Evolutionary conservation across 2,329 filamentous ascomycete genomes (phyloP).

Genomic region (Pseudophaeomoniella oleicola): DNA sequence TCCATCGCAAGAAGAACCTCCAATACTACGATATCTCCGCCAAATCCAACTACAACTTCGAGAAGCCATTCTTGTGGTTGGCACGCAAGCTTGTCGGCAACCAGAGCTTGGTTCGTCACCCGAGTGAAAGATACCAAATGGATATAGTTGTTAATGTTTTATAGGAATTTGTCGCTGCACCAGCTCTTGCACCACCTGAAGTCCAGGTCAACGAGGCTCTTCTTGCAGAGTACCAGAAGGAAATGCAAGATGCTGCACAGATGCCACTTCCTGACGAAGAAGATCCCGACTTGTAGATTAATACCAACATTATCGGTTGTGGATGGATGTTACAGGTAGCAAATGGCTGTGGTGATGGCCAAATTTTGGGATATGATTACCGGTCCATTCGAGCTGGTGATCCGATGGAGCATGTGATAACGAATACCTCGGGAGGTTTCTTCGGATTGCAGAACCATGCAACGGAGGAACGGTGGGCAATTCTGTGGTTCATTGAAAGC

Average conservation of each 20-base stretch:
- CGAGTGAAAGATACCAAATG: no score
- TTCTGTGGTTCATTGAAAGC: no score
- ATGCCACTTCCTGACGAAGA: conserved; percentile 92
- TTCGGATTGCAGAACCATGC: no score
- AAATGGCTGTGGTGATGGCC: neutral
- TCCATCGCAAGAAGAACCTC: conserved; percentile 99
- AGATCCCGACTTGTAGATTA: conserved; percentile 46
- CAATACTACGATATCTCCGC: conserved; percentile 99
- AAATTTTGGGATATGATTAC: no score
- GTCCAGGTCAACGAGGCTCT: conserved; percentile 75
- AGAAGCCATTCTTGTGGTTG: conserved; percentile 99
- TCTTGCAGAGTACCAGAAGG: conserved; percentile 67
- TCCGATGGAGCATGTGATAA: no score
- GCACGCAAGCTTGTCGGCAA: conserved; percentile 97
- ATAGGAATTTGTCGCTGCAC: conserved; percentile 91
- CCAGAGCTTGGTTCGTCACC: conserved; percentile 62
- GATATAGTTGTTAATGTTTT: conserved; percentile 3
- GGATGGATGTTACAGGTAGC: neutral
- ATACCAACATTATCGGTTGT: neutral
- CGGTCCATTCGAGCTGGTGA: no score
- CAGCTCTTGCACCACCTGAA: conserved; percentile 86
- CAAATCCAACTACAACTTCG: conserved; percentile 99
- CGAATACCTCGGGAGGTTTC: no score
- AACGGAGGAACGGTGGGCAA: no score
- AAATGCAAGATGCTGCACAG: conserved; percentile 68